Percentiles rank a stretch among this genome's conserved stretches.
phyloP scores from a whole-genome alignment of 1,139 yeast species.

The Petasospora fabianii region DNA sequence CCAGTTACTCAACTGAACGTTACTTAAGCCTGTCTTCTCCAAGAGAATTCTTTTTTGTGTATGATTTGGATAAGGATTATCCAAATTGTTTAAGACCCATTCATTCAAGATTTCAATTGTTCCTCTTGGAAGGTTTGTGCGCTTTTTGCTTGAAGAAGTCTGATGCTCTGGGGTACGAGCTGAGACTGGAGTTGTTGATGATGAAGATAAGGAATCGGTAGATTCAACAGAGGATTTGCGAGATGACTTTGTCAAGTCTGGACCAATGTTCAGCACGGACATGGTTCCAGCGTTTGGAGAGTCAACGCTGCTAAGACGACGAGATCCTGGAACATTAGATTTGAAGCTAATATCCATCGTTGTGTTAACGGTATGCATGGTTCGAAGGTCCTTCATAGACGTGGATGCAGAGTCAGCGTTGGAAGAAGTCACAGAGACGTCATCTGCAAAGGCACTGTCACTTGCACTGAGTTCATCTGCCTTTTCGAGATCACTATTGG shows the following conservation, averaged over 20 bases:
- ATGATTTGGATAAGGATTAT: conserved; percentile 93
- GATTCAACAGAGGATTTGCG: conserved; percentile 14
- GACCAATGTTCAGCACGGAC: conserved; percentile 9
- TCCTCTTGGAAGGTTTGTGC: conserved; percentile 84
- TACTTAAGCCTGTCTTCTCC: conserved; percentile 79
- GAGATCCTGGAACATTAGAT: conserved; percentile 1
- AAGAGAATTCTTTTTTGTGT: conserved; percentile 81
- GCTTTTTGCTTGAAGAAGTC: conserved; percentile 32
- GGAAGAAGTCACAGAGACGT: too few relatives aligned
- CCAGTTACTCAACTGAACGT: conserved; percentile 94
- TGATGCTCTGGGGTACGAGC: too few relatives aligned
- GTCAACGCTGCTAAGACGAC: conserved; percentile 1
- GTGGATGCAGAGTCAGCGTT: background rate
- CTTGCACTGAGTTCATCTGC: too few relatives aligned
- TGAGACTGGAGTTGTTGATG: too few relatives aligned
- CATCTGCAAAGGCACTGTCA: too few relatives aligned
- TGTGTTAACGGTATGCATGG: conserved; percentile 11
- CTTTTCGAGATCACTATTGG: conserved; percentile 1
- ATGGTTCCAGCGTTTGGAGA: background rate
- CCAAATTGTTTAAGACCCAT: conserved; percentile 83
- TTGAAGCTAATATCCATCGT: conserved; percentile 13
- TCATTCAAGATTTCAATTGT: conserved; percentile 76
- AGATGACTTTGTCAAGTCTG: conserved; percentile 9
- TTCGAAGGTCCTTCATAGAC: conserved; percentile 3
- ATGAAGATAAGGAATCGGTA: conserved; percentile 2